phyloP scores from a whole-genome alignment of 2,329 filamentous ascomycete species.

The Leptographium flavum region DNA sequence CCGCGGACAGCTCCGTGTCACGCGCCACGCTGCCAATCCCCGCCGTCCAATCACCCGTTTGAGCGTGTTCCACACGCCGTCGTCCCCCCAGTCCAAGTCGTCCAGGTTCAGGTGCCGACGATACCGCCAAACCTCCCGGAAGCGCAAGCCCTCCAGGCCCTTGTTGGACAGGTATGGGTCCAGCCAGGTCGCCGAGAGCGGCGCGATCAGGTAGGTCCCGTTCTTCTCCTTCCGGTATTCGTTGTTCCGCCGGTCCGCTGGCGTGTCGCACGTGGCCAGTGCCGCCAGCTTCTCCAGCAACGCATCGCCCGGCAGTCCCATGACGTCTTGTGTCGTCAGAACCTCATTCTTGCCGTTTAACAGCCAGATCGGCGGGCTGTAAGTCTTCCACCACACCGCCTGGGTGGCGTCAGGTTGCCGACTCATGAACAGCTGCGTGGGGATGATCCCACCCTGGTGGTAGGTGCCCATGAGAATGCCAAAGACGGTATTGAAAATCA shows the following conservation, averaged over 20 bases:
- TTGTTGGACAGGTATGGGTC: slow-evolving; percentile 48
- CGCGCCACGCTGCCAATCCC: slow-evolving; percentile 47
- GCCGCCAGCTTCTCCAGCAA: slow-evolving; percentile 44
- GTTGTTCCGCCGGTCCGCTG: slow-evolving; percentile 37
- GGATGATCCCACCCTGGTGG: slow-evolving; percentile 67
- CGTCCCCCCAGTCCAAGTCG: slow-evolving; percentile 65
- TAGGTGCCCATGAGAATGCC: slow-evolving; percentile 67
- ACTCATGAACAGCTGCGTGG: slow-evolving; percentile 61
- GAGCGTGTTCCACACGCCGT: slow-evolving; percentile 61
- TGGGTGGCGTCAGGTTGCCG: slow-evolving; percentile 53
- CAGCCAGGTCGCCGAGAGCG: slow-evolving; percentile 55
- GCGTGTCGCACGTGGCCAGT: slow-evolving; percentile 48
- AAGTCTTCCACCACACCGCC: slow-evolving; percentile 77
- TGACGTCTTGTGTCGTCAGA: slow-evolving; percentile 57
- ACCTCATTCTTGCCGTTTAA: slow-evolving; percentile 62
- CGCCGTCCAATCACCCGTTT: slow-evolving; percentile 50
- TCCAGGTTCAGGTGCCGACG: slow-evolving; percentile 59
- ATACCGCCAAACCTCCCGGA: slow-evolving; percentile 58
- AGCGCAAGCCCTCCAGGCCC: slow-evolving; percentile 42
- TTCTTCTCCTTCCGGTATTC: slow-evolving; percentile 46
- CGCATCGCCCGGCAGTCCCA: slow-evolving; percentile 50
- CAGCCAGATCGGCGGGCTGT: slow-evolving; percentile 69
- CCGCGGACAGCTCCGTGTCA: slow-evolving; percentile 44
- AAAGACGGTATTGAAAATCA: slow-evolving; percentile 53
- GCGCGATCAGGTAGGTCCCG: slow-evolving; percentile 59